Evolutionary conservation across 371 early-diverging fungal species (phyloP), one percentile per base, ranked within the genome.

Genomic region (Smittium mucronatum): DNA sequence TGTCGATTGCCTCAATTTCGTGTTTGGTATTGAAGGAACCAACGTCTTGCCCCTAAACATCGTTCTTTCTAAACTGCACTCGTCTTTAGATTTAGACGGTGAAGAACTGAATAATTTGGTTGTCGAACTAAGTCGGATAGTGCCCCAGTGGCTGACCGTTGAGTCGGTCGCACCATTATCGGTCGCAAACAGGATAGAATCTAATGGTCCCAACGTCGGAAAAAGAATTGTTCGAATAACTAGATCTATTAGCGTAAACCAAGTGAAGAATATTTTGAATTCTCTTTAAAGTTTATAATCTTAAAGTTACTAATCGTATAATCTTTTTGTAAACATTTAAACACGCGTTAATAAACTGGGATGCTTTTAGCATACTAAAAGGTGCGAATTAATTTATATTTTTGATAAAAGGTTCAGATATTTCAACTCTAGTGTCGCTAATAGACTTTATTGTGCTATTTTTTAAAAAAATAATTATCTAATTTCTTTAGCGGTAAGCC

Each of bases 1-100:
- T 5, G 70, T 74, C 29, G 75, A 75, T 21, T 65, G 78, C 1
- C 11, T 78, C 0, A 79, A 79, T 17, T 80, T 77, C 32, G 32
- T 80, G 34, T 80, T 78, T 58, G 78, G 78, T 65, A n/a, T 76
- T 0, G 75, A 74, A 59, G 70, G 73, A 61, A 71, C 70, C 36
- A 70, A 36, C 36, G 70, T 74, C 16, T 36, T 80, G 66, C 71
- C 73, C 63, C 57, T 79, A 28, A 34, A 57, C 31, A 71, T 72
- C n/a, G 75, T 79, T 29, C 73, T 63, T 0, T 72, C 74, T 21
- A 76, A 75, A 69, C 57, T 78, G 21, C 68, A 60, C 5, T 47
- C 47, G 47, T 47, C 47, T 47, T 11, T 5, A 47, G 47, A 21
- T 5, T 21, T 47, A 11, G 5, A 21, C 47, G 47, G 47, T 21